These are phyloP conservation scores for Candida alai DNA, from an alignment of 805 yeast genomes.

Conservation along the genomic window DNA sequence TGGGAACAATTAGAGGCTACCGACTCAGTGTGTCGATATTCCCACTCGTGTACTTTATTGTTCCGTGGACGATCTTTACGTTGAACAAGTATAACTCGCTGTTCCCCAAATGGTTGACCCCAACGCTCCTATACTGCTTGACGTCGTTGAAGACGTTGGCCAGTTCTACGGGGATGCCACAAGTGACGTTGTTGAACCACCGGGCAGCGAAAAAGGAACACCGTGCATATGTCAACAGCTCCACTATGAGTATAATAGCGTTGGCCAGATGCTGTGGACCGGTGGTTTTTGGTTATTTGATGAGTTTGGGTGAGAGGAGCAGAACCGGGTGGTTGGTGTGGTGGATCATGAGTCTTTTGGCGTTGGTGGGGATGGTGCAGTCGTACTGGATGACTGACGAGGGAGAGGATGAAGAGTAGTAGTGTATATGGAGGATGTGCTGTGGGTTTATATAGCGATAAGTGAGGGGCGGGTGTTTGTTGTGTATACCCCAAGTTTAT, in stretches of 20 bases:
- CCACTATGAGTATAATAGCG: constrained; percentile 30
- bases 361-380: constrained; percentile 26
- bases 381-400: constrained; percentile 24
- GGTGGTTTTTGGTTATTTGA: constrained; percentile 29
- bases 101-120: constrained; percentile 29
- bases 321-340: constrained; percentile 28
- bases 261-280: constrained; percentile 33
- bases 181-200: constrained; percentile 30
- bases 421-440: neutral
- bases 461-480: too few relatives aligned
- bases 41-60: constrained; percentile 28
- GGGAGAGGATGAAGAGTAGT: constrained; percentile 18
- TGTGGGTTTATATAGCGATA: too few relatives aligned
- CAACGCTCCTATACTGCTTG: constrained; percentile 22
- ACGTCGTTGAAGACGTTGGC: constrained; percentile 32
- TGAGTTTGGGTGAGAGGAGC: constrained; percentile 27
- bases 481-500: too few relatives aligned
- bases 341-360: constrained; percentile 31
- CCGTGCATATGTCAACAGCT: constrained; percentile 33
- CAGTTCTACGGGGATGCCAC: constrained; percentile 34
- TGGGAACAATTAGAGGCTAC: constrained; percentile 29
- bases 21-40: constrained; percentile 29
- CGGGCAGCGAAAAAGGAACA: constrained; percentile 32
- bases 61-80: constrained; percentile 32
- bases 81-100: constrained; percentile 20